Evolutionary conservation across 129 eudicot species (phyloP).

Genomic region (Lonicera japonica): DNA sequence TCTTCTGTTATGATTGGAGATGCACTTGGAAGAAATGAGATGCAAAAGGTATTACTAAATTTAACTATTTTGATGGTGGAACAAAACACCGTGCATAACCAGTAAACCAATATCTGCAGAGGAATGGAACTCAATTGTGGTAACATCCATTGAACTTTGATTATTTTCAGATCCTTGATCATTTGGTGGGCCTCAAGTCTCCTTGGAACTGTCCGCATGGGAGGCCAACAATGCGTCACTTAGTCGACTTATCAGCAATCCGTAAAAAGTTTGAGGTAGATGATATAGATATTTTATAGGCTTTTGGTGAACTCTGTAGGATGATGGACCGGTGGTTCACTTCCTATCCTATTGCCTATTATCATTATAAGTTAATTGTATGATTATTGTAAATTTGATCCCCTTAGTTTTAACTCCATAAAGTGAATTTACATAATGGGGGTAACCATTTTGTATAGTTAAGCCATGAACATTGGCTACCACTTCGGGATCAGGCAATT

Average conservation of each 20-base stretch:
- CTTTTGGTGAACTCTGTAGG: slow-evolving; percentile 2
- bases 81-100: neutral
- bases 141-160: neutral
- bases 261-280: slow-evolving; percentile 30
- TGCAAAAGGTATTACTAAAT: slow-evolving; percentile 62
- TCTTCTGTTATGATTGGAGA: slow-evolving; percentile 89
- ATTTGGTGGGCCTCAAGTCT: slow-evolving; percentile 67
- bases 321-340: neutral
- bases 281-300: slow-evolving; percentile 5
- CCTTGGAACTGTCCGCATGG: slow-evolving; percentile 99
- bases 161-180: slow-evolving; percentile 64
- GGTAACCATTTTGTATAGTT: too few species aligned
- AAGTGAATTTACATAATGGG: too few species aligned
- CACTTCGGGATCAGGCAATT: too few species aligned
- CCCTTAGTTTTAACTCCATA: neutral
- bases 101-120: neutral
- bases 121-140: neutral
- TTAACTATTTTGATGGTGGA: neutral
- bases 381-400: neutral
- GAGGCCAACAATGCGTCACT: slow-evolving; percentile 97
- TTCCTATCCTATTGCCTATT: neutral
- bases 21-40: slow-evolving; percentile 90
- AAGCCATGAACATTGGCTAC: too few species aligned
- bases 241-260: slow-evolving; percentile 59
- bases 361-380: neutral